These are phyloP conservation scores for Lipomyces yamanashiensis DNA, from an alignment of 805 yeast species.

Conservation along the genomic window DNA sequence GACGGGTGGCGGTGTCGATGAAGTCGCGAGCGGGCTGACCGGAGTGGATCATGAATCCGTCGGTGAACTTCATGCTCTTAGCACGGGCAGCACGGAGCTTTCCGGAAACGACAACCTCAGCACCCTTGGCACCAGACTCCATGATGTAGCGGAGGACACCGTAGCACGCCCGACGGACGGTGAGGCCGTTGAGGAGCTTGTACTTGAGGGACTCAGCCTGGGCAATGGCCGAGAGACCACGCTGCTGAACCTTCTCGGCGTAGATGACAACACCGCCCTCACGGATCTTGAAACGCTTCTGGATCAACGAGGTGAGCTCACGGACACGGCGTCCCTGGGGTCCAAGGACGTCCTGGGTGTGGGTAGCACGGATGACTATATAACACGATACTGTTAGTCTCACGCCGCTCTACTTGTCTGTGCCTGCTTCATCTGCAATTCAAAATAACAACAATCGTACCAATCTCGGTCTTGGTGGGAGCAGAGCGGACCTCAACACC, in stretches of 20 bases:
- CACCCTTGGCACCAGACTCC: slow-evolving; percentile 99
- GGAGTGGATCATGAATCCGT: slow-evolving; percentile 99
- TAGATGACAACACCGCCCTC: slow-evolving; percentile 91
- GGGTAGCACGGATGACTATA: slow-evolving; percentile 92
- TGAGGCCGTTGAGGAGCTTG: slow-evolving; percentile 97
- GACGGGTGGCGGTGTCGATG: slow-evolving; percentile 98
- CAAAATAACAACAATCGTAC: slow-evolving; percentile 20
- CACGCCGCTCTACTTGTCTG: not conserved
- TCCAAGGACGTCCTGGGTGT: slow-evolving; percentile 98
- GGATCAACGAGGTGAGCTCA: slow-evolving; percentile 95
- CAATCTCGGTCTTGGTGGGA: slow-evolving; percentile 94
- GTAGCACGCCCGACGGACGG: slow-evolving; percentile 99
- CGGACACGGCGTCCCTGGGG: slow-evolving; percentile 99
- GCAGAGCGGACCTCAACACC: slow-evolving; percentile 99
- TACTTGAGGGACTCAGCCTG: slow-evolving; percentile 99
- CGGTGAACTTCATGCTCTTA: slow-evolving; percentile 99
- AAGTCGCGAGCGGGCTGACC: slow-evolving; percentile 99
- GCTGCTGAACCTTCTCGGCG: slow-evolving; percentile 99
- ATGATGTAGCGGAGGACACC: slow-evolving; percentile 99
- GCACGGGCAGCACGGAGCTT: slow-evolving; percentile 99
- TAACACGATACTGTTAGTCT: slow-evolving; percentile 9
- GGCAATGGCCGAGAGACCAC: slow-evolving; percentile 99
- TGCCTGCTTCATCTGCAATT: not conserved
- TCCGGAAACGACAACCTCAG: slow-evolving; percentile 99
- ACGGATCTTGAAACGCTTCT: slow-evolving; percentile 97